Evolutionary conservation across 768 basidiomycete genomes (phyloP), one percentile per base, ranked within the genome.

Genomic region (Kwoniella botswanensis): DNA sequence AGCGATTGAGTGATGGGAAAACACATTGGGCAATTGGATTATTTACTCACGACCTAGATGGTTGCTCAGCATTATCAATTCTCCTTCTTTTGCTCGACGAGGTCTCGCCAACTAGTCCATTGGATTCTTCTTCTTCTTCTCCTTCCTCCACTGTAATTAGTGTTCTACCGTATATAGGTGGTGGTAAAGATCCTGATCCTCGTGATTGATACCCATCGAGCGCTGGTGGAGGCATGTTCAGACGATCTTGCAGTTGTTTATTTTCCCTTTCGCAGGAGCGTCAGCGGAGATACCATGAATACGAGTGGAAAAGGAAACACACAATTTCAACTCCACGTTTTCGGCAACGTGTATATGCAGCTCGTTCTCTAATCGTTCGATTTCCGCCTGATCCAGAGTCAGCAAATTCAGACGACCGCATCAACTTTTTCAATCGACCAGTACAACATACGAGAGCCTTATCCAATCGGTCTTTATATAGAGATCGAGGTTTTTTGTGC

Each of bases 331-430:
- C 21, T 55, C 46, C 17, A 56, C 64, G 42, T 57, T 57, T 44
- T 65, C 64, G 13, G 54, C 42, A 15, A 57, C 18, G 11, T 42
- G n/a, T 12, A 52, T 22, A 21, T 68, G 58, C 24, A 68, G 24
- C 24, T 68, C 67, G 26, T 60, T 53, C 35, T 42, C 3, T 6
- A 68, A 55, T 55, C 59, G 59, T 22, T 50, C 67, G n/a, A 18
- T 68, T 24, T 68, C 67, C 5, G 67, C 67, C 67, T 68, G 43
- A n/a, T 13, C 42, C 26, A 22, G 12, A 18, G 35, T 13, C 15
- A 46, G 21, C 18, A n/a, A 4, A 55, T n/a, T 22, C 18, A 22
- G 4, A 6, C 35, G 18, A 52, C 44, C 1, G 53, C 17, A 24
- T 9, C 3, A 17, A 17, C 17, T 18, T 57, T 17, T n/a, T 55